phyloP scores from a whole-genome alignment of 1,139 yeast species.

The Nadsonia commutata region DNA sequence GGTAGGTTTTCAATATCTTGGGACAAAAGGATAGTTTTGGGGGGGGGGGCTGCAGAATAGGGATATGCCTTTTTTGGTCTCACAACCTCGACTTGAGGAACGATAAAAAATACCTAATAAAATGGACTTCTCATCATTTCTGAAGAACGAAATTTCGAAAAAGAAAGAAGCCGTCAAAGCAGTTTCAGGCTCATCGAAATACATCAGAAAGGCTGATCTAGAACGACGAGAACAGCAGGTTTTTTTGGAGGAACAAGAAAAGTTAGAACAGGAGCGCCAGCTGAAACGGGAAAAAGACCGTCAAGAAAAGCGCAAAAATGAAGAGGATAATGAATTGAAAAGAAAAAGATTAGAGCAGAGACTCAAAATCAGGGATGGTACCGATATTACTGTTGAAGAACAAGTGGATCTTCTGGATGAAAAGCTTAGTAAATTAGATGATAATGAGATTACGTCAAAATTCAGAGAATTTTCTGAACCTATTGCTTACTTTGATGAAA shows the following conservation, averaged over 20 bases:
- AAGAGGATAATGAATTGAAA: conserved; percentile 13
- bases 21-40: not conserved
- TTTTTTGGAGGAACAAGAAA: conserved; percentile 17
- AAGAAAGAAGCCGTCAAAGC: conserved; percentile 15
- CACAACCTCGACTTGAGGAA: no score
- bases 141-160: conserved; percentile 21
- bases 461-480: conserved; percentile 30
- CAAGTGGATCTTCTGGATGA: conserved; percentile 6
- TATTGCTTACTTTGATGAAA: conserved; percentile 36
- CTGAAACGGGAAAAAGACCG: conserved; percentile 13
- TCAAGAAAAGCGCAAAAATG: conserved; percentile 10
- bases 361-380: conserved; percentile 15
- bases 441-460: conserved; percentile 34
- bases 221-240: conserved; percentile 14
- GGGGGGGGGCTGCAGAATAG: no score
- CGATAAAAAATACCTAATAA: no score
- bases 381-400: conserved; percentile 7
- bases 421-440: conserved; percentile 16
- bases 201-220: conserved; percentile 13
- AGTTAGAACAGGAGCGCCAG: conserved; percentile 17
- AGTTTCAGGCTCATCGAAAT: conserved; percentile 7
- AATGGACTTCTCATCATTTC: conserved; percentile 22
- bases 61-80: no score
- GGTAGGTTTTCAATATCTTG: not conserved
- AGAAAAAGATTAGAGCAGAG: conserved; percentile 17